Evolutionary conservation across 164 flowering plant species (phyloP), one percentile per base, ranked within the genome.

Genomic region (Annona cherimola): DNA sequence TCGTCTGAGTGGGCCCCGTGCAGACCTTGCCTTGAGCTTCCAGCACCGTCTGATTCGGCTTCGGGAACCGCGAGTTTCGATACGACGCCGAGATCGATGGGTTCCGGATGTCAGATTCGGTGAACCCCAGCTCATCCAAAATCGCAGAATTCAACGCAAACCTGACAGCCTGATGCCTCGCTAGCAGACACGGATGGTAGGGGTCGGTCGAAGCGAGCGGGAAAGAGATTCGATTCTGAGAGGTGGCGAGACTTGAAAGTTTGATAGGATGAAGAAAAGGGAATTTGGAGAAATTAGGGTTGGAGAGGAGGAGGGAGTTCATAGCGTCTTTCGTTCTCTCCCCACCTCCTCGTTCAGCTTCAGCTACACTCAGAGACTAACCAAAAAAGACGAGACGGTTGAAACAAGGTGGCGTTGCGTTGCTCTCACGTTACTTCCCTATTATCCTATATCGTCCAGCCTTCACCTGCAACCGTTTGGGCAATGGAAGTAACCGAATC

Each of bases 11-110:
- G 8, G 99, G 98, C 0, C 98, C 98, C 16, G 99, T 90, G 79
- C 99, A 96, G 73, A 96, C 93, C 91, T 84, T 89, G 62, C 90
- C 82, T 70, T 96, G 99, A 76, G 99, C 99, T 12, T 92, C 99
- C 64, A 89, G 79, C 75, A 93, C 90, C 42, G 92, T 90, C 82
- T 85, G 93, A 74, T 96, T 96, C 12, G 99, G 97, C 71, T 79
- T 84, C 50, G 85, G 79, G 20, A 84, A 50, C 71, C 73, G 71
- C 57, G 84, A 73, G 68, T 76, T 76, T 68, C 98, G 87, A 71
- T 87, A 91, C 19, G 90, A 79, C 14, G 92, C 61, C n/a, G 98
- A 90, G 7, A 90, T 8, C 26, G 91, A 72, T 11, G 95, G 95
- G 63, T 88, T 91, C 45, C 81, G 80, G 42, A 76, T 63, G 60